Evolutionary conservation across 106 monocot species (phyloP).

Genomic region (Platanthera zijinensis): DNA sequence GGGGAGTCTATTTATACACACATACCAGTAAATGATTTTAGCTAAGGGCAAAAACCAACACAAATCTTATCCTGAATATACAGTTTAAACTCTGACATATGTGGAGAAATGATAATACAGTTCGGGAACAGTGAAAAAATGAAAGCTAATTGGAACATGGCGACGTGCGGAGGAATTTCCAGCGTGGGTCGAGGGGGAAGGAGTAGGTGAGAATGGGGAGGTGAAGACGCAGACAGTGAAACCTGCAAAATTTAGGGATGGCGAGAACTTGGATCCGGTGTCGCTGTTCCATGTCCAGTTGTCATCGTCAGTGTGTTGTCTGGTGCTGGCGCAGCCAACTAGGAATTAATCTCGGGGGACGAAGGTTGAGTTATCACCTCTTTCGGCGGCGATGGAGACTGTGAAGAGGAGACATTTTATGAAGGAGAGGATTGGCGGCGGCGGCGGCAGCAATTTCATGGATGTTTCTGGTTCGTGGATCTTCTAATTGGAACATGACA

Average conservation of each 20-base stretch:
- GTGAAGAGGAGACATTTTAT: not conserved
- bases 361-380: not conserved
- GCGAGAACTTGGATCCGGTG: constrained; percentile 20
- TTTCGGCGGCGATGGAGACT: not conserved
- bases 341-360: constrained; percentile 29
- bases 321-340: constrained; percentile 35
- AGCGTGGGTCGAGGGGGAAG: constrained; percentile 51
- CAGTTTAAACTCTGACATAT: too few species aligned
- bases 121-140: too few species aligned
- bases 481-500: too few species aligned
- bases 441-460: not conserved
- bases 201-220: constrained; percentile 42
- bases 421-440: not conserved
- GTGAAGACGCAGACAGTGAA: constrained; percentile 20
- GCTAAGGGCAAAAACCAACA: too few species aligned
- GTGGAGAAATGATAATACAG: too few species aligned
- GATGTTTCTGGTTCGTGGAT: not conserved
- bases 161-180: constrained; percentile 55
- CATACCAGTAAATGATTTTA: too few species aligned
- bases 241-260: constrained; percentile 11
- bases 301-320: not conserved
- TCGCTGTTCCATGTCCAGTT: constrained; percentile 43
- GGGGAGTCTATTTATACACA: too few species aligned
- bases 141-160: too few species aligned
- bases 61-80: too few species aligned